Conservation (phyloP, 305 asterid species). For the Fraxinus sp. region DNA sequence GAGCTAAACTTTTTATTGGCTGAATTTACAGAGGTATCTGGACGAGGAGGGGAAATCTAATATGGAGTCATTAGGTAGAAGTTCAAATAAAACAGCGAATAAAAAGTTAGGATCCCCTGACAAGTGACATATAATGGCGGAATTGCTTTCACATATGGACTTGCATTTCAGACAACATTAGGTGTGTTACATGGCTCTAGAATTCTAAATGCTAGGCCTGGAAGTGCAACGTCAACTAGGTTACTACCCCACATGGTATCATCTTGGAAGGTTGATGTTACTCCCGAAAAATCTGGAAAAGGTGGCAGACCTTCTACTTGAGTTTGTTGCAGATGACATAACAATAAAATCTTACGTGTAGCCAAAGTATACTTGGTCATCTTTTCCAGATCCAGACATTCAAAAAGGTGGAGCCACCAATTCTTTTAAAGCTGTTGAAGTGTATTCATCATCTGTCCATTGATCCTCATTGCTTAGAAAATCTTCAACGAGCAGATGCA, state of each 20-base stretch:
- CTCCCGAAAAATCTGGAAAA: conserved; percentile 82
- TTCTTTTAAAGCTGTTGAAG: conserved; percentile 90
- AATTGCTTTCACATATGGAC: conserved; percentile 53
- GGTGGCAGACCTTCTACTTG: conserved; percentile 94
- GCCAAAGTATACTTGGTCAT: conserved; percentile 95
- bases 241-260: conserved; percentile 76
- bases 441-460: conserved; percentile 84
- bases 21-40: conserved; percentile 90
- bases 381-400: conserved; percentile 79
- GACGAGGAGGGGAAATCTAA: conserved; percentile 64
- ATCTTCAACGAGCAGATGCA: conserved; percentile 98
- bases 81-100: conserved; percentile 59
- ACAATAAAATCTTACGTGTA: conserved; percentile 86
- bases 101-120: conserved; percentile 56
- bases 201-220: conserved; percentile 89
- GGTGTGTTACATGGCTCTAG: conserved; percentile 94
- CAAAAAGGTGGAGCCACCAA: conserved; percentile 89
- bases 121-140: conserved; percentile 46
- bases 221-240: conserved; percentile 93
- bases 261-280: conserved; percentile 92
- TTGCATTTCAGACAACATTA: conserved; percentile 79
- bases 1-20: conserved; percentile 92
- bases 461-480: conserved; percentile 91
- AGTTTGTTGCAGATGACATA: conserved; percentile 88
- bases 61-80: conserved; percentile 60